Conservation (phyloP, 2,329 filamentous ascomycete species). For the Dactylellina parvicollis region DNA sequence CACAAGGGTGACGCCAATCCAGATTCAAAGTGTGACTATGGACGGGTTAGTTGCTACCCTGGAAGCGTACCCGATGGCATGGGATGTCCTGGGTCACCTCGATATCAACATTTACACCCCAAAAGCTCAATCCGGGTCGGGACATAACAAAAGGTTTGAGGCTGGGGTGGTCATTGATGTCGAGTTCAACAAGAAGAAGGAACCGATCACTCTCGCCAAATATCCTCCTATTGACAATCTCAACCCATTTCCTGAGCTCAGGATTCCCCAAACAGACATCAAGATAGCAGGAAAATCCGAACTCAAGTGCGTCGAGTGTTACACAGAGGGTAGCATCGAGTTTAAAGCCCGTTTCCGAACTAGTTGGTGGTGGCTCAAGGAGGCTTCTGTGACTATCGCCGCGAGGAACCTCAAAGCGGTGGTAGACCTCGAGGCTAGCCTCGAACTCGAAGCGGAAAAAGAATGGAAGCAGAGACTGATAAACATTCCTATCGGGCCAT, state of each 20-base stretch:
- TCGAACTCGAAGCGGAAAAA: slow-evolving; percentile 1
- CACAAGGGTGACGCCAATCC: background rate
- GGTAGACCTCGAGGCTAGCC: slow-evolving; percentile 6
- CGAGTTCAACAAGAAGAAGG: too few relatives aligned
- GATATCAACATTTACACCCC: slow-evolving; percentile 4
- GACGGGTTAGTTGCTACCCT: slow-evolving; percentile 3
- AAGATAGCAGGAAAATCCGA: background rate
- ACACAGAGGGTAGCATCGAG: background rate
- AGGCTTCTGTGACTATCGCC: slow-evolving; percentile 4
- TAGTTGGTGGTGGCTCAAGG: slow-evolving; percentile 1
- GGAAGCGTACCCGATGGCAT: background rate
- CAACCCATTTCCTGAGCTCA: too few relatives aligned
- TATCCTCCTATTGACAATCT: too few relatives aligned
- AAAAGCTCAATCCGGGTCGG: background rate
- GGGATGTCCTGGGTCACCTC: slow-evolving; percentile 13
- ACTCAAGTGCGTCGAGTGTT: slow-evolving; percentile 13
- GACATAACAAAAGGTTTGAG: background rate
- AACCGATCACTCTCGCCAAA: too few relatives aligned
- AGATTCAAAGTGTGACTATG: slow-evolving; percentile 16
- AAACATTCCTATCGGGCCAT: background rate
- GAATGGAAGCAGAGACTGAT: background rate
- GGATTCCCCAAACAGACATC: background rate
- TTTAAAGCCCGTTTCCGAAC: slow-evolving; percentile 14
- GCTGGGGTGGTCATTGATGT: too few relatives aligned
- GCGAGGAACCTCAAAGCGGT: slow-evolving; percentile 3